A percentile compares a stretch with the other conserved stretches of the same genome.
These are phyloP conservation scores for Leccinum subfulvum DNA, from an alignment of 1,284 basidiomycete genomes.

Conservation along the genomic window DNA sequence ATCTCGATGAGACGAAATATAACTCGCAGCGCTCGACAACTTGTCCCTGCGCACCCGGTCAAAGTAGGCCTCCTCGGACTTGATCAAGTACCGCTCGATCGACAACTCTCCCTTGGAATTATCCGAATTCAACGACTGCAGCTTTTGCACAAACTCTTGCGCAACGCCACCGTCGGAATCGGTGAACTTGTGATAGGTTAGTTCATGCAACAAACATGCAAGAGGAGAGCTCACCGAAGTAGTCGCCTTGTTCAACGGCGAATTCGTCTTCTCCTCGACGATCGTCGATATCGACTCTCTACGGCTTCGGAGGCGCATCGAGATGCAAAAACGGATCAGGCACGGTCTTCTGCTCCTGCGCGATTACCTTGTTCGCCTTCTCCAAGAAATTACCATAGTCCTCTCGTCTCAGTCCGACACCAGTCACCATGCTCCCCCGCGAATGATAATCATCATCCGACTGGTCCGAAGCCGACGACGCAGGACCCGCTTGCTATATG, in stretches of 20 bases:
- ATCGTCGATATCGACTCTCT: constrained; percentile 87
- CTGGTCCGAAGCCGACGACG: no score
- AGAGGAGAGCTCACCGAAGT: constrained; percentile 60
- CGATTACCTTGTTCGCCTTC: constrained; percentile 24
- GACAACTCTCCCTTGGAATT: constrained; percentile 90
- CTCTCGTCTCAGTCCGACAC: no score
- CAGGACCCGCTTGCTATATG: neutral
- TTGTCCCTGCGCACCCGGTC: constrained; percentile 86
- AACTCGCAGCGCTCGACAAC: constrained; percentile 72
- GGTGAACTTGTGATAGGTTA: constrained; percentile 62
- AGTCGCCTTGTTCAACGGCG: constrained; percentile 89
- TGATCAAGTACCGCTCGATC: constrained; percentile 86
- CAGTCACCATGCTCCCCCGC: no score
- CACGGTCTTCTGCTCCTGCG: constrained; percentile 68
- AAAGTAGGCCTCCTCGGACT: constrained; percentile 92
- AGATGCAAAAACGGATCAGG: constrained; percentile 77
- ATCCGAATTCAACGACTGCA: constrained; percentile 74
- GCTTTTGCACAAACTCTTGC: constrained; percentile 82
- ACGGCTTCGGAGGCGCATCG: constrained; percentile 64
- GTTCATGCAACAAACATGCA: neutral
- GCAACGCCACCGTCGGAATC: constrained; percentile 90
- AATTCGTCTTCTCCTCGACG: constrained; percentile 85
- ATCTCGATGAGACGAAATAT: constrained; percentile 77
- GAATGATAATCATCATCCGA: no score
- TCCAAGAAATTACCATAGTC: no score